Evolutionary conservation across 2,329 filamentous ascomycete genomes (phyloP).

Genomic region (Fusarium proliferatum): DNA sequence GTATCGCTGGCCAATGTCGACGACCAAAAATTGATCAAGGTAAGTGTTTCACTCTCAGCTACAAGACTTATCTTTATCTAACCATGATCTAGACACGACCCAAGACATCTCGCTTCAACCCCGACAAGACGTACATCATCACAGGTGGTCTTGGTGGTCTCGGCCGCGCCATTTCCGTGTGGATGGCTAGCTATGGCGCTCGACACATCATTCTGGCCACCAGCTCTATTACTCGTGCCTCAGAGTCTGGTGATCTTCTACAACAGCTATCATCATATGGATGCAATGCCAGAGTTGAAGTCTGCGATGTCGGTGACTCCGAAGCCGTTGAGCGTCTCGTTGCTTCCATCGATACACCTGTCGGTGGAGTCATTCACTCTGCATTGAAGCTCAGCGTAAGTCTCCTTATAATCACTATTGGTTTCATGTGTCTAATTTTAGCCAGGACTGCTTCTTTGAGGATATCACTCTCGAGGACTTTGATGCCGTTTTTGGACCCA

Average conservation of each 20-base stretch:
- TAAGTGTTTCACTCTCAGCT: neutral
- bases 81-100: slow-evolving; percentile 27
- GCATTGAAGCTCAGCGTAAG: slow-evolving; percentile 38
- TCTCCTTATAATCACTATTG: too few relatives aligned
- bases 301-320: slow-evolving; percentile 35
- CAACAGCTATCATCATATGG: slow-evolving; percentile 40
- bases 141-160: slow-evolving; percentile 40
- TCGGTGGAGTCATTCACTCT: slow-evolving; percentile 40
- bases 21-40: slow-evolving; percentile 28
- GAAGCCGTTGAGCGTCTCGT: slow-evolving; percentile 32
- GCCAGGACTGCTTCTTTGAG: slow-evolving; percentile 37
- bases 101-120: slow-evolving; percentile 29
- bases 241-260: slow-evolving; percentile 28
- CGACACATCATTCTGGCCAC: slow-evolving; percentile 36
- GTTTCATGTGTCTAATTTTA: slow-evolving; percentile 3
- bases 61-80: neutral
- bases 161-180: slow-evolving; percentile 38
- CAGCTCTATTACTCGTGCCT: slow-evolving; percentile 31
- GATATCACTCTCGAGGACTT: slow-evolving; percentile 39
- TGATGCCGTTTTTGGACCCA: slow-evolving; percentile 35
- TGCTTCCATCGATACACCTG: slow-evolving; percentile 21
- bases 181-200: slow-evolving; percentile 43
- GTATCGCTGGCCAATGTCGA: slow-evolving; percentile 12
- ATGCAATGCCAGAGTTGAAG: slow-evolving; percentile 37
- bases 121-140: slow-evolving; percentile 39